Evolutionary conservation across 441 rosid species (phyloP).

Genomic region (Populus tomentosa): DNA sequence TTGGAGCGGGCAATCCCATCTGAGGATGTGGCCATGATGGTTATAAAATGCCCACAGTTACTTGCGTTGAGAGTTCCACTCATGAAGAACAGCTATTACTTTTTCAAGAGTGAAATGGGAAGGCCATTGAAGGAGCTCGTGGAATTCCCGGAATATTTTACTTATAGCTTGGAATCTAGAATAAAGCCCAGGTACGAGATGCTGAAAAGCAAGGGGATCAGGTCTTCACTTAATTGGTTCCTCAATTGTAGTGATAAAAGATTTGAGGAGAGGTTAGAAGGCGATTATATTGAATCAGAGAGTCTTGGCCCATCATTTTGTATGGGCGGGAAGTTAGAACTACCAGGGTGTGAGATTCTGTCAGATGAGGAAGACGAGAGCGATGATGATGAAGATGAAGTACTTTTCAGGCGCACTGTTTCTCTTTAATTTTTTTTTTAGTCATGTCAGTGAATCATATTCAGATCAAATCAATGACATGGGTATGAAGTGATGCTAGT

Average conservation of each 20-base stretch:
- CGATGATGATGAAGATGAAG: slow-evolving; percentile 53
- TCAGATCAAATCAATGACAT: background rate
- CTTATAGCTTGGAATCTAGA: slow-evolving; percentile 78
- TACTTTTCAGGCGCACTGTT: slow-evolving; percentile 59
- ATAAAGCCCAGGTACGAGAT: slow-evolving; percentile 73
- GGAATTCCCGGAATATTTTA: slow-evolving; percentile 72
- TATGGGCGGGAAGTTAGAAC: slow-evolving; percentile 63
- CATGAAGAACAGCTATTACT: slow-evolving; percentile 73
- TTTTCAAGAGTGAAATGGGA: slow-evolving; percentile 74
- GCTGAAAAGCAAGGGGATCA: slow-evolving; percentile 60
- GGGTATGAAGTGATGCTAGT: background rate
- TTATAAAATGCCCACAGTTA: slow-evolving; percentile 70
- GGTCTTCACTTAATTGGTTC: slow-evolving; percentile 66
- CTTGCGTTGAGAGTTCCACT: slow-evolving; percentile 49
- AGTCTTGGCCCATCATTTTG: slow-evolving; percentile 48
- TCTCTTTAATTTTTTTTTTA: slow-evolving; percentile 32
- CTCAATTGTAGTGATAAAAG: slow-evolving; percentile 77
- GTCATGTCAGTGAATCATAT: slow-evolving; percentile 12
- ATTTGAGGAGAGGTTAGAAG: slow-evolving; percentile 68
- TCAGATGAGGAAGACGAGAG: slow-evolving; percentile 73
- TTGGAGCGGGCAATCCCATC: slow-evolving; percentile 53
- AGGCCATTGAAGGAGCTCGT: slow-evolving; percentile 71
- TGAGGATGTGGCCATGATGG: slow-evolving; percentile 58
- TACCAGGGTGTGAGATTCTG: slow-evolving; percentile 54
- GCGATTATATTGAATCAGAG: slow-evolving; percentile 56